phyloP scores from a whole-genome alignment of 83 land plant species.

The Thuja plicata region DNA sequence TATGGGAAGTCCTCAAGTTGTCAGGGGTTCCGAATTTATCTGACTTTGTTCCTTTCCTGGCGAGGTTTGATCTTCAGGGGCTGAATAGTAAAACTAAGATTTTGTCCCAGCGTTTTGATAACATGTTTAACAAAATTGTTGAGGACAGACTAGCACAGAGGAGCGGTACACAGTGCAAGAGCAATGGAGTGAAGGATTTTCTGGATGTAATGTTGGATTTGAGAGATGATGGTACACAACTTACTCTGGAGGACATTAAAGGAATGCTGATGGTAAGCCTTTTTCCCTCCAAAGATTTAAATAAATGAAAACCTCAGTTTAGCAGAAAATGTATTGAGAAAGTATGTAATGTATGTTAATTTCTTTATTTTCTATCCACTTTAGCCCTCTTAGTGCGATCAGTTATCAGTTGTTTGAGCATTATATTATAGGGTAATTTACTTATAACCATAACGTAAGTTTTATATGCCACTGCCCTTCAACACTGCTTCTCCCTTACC shows the following conservation, averaged over 20 bases:
- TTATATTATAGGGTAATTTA: too few species aligned
- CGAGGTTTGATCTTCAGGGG: slow-evolving; percentile 26
- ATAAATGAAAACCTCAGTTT: neutral
- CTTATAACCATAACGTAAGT: too few species aligned
- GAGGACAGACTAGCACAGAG: slow-evolving; percentile 19
- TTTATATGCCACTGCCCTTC: too few species aligned
- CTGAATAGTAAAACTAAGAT: slow-evolving; percentile 16
- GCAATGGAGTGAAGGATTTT: slow-evolving; percentile 22
- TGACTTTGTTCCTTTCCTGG: slow-evolving; percentile 18
- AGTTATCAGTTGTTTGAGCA: neutral
- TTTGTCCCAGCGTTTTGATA: slow-evolving; percentile 22
- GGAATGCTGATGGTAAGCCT: slow-evolving; percentile 34
- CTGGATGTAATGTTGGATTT: slow-evolving; percentile 23
- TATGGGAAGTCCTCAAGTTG: slow-evolving; percentile 24
- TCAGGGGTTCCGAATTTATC: slow-evolving; percentile 21
- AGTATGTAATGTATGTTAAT: too few species aligned
- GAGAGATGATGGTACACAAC: slow-evolving; percentile 11
- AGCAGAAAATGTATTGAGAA: too few species aligned
- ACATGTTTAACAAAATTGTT: slow-evolving; percentile 21
- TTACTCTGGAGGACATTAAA: slow-evolving; percentile 22
- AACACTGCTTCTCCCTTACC: too few species aligned
- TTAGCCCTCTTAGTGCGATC: too few species aligned
- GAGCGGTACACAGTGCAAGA: slow-evolving; percentile 1
- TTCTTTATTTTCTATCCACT: too few species aligned
- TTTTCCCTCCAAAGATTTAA: neutral